Evolutionary conservation across 257 asterid genomes (phyloP), one percentile per base, ranked within the genome.

Genomic region (Nicotiana tabacum): DNA sequence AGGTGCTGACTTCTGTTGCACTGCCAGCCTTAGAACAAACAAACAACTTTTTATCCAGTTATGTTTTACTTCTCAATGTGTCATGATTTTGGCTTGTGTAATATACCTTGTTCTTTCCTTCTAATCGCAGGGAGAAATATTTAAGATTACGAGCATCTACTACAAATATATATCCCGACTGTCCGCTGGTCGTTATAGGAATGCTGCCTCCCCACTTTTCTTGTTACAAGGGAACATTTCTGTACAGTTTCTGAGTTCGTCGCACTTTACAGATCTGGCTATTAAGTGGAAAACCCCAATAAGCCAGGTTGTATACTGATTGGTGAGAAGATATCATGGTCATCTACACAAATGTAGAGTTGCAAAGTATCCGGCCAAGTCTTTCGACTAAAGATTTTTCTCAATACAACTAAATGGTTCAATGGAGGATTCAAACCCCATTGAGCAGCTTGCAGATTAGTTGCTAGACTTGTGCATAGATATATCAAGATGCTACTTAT

Each of bases 301-400:
- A 37, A 39, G 33, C 57, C 53, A 8, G 51, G 58, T 53, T 53
- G 17, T 15, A 3, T 13, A 53, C 58, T 53, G 58, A 53, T 53
- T 53, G 18, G 6, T 53, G 18, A 53, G 58, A 53, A 15, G 16
- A 43, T 43, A 43, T 53, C 18, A 13, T 53, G 0, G 18, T 1
- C 79, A 27, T 74, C 79, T 48, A 74, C 79, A 46, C 79, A 74
- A 72, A 72, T 24, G 79, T 48, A 74, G 79, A 74, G 39, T 74
- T 74, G 15, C 37, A 48, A 30, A 74, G 62, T 48, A 24, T 1
- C 33, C 13, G 3, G 12, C 6, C 60, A 72, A 24, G 7, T 46
- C 58, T 72, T 24, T 46, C 7, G 79, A 6, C 61, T 46, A 3
- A 46, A 24, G 24, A 6, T 43, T 46, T 15, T 46, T 72, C 37